These are phyloP conservation scores for Prunus dulcis DNA, from an alignment of 306 rosid species.

Conservation along the genomic window DNA sequence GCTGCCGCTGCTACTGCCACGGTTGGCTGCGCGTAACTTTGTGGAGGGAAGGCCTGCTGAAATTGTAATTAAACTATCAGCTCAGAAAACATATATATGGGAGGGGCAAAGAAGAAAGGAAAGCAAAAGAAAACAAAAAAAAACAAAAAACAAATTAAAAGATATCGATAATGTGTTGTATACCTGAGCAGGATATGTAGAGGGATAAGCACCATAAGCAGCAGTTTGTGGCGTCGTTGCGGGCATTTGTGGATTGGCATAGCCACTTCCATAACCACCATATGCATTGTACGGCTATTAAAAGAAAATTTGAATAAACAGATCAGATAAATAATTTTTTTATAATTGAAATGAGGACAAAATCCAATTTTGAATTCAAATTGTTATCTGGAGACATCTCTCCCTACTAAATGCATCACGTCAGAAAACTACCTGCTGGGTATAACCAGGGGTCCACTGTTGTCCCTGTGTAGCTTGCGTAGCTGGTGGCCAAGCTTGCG, in stretches of 20 bases:
- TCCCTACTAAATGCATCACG: not conserved
- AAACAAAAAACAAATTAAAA: not conserved
- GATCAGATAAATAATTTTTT: not conserved
- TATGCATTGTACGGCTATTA: constrained; percentile 75
- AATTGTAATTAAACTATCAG: constrained; percentile 20
- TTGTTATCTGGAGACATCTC: not conserved
- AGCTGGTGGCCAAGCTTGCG: constrained; percentile 93
- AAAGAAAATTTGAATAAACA: constrained; percentile 19
- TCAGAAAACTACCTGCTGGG: constrained; percentile 62
- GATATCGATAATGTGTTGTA: not conserved
- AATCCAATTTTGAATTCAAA: not conserved
- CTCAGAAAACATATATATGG: not conserved
- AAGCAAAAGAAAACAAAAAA: not conserved
- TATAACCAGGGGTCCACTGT: constrained; percentile 91
- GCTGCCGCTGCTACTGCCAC: constrained; percentile 37
- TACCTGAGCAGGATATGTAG: constrained; percentile 91
- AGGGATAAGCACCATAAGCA: constrained; percentile 77
- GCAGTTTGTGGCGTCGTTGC: constrained; percentile 59
- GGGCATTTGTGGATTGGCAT: constrained; percentile 62
- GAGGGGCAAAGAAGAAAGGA: not conserved
- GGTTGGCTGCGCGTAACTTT: constrained; percentile 66
- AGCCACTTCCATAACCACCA: constrained; percentile 65
- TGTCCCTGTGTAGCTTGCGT: constrained; percentile 83
- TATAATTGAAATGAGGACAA: too few species aligned
- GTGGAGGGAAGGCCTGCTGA: constrained; percentile 61